These are phyloP conservation scores for Hymenoscyphus albidus DNA, from an alignment of 2,329 filamentous ascomycete species.

Conservation along the genomic window DNA sequence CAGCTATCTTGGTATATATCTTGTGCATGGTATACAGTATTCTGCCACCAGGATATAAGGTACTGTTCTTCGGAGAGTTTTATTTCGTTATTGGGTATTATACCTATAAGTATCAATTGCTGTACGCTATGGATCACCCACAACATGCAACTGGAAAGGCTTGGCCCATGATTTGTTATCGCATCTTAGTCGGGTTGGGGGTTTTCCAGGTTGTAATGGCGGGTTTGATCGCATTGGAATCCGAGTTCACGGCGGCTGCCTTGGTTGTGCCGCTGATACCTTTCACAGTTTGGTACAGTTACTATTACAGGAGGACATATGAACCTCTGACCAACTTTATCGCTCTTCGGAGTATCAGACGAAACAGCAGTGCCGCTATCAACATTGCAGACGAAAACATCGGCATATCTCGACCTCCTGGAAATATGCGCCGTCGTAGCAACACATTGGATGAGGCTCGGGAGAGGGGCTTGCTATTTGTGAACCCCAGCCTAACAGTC, in stretches of 20 bases:
- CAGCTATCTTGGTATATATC: slow-evolving; percentile 88
- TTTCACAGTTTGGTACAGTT: slow-evolving; percentile 83
- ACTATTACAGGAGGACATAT: slow-evolving; percentile 76
- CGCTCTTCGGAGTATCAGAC: slow-evolving; percentile 77
- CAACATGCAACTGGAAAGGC: slow-evolving; percentile 90
- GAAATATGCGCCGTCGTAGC: slow-evolving; percentile 25
- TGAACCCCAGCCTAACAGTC: slow-evolving; percentile 70
- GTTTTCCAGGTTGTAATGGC: slow-evolving; percentile 91
- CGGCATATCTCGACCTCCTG: slow-evolving; percentile 26
- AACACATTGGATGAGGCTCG: slow-evolving; percentile 69
- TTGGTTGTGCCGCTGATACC: slow-evolving; percentile 73
- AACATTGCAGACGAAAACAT: slow-evolving; percentile 42
- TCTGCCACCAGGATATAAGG: slow-evolving; percentile 71
- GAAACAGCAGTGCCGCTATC: slow-evolving; percentile 49
- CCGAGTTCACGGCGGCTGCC: slow-evolving; percentile 68
- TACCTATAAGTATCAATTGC: slow-evolving; percentile 92
- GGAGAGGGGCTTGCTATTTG: slow-evolving; percentile 66
- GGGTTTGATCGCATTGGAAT: slow-evolving; percentile 72
- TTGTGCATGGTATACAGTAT: slow-evolving; percentile 95
- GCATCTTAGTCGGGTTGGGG: slow-evolving; percentile 78
- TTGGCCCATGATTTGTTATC: slow-evolving; percentile 96
- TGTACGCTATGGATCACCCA: slow-evolving; percentile 97
- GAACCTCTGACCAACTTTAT: slow-evolving; percentile 90
- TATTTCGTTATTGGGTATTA: slow-evolving; percentile 85
- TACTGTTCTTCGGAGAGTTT: slow-evolving; percentile 75